Percentiles rank a stretch among this genome's conserved stretches.
phyloP scores from a whole-genome alignment of 352 stramenopile species.

The Blastocystis sp. region DNA sequence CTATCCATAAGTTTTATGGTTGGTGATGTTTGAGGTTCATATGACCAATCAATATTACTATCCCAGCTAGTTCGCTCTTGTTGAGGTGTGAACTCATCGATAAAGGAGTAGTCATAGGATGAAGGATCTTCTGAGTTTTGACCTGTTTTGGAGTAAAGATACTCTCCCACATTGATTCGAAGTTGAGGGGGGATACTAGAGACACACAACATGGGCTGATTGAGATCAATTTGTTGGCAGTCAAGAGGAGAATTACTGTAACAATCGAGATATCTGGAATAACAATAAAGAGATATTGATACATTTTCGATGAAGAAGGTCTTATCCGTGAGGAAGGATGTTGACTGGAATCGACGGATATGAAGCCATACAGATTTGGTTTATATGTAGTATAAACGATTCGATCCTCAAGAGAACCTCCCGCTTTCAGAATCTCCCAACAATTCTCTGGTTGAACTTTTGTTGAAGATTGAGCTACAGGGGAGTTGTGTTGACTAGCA shows the following conservation, averaged over 20 bases:
- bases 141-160: background rate
- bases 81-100: background rate
- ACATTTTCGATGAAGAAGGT: background rate
- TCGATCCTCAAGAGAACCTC: background rate
- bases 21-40: background rate
- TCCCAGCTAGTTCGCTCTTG: background rate
- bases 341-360: background rate
- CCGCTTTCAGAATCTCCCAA: background rate
- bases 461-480: background rate
- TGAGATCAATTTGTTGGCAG: background rate
- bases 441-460: background rate
- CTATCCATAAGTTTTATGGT: background rate
- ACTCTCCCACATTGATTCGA: background rate
- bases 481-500: background rate
- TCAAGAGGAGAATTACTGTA: background rate
- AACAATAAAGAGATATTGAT: background rate
- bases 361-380: background rate
- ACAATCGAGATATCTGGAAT: background rate
- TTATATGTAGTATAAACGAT: constrained; percentile 48
- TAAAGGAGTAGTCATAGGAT: background rate
- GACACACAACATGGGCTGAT: background rate
- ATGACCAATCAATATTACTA: background rate
- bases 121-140: background rate
- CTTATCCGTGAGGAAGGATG: background rate
- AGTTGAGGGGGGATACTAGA: background rate